Evolutionary conservation across 2,329 filamentous ascomycete species (phyloP).

Genomic region (Bipolaris cookei): DNA sequence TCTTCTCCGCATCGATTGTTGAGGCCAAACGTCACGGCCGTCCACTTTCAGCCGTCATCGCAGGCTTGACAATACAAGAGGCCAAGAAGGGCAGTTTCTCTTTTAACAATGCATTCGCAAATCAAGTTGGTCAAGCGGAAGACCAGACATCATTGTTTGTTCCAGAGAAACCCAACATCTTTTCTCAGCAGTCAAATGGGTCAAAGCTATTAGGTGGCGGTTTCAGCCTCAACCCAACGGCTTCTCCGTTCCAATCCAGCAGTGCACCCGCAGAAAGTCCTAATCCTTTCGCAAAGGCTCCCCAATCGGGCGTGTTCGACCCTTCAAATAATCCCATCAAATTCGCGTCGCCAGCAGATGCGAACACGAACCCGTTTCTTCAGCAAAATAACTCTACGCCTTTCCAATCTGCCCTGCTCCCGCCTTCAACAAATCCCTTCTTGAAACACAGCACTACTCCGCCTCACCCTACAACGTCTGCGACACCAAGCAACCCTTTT

Average conservation of each 20-base stretch:
- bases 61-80: conserved; percentile 61
- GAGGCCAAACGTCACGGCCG: conserved; percentile 65
- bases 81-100: conserved; percentile 59
- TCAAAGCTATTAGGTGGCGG: neutral
- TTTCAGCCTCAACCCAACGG: conserved; percentile 22
- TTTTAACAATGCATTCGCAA: conserved; percentile 35
- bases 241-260: conserved; percentile 27
- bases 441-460: conserved; percentile 6
- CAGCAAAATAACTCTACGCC: conserved; percentile 2
- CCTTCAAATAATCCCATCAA: conserved; percentile 34
- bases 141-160: conserved; percentile 51
- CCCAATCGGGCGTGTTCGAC: conserved; percentile 41
- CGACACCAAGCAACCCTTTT: conserved; percentile 11
- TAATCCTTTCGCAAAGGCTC: conserved; percentile 24
- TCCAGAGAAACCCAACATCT: conserved; percentile 38
- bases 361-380: conserved; percentile 20
- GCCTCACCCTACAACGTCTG: neutral
- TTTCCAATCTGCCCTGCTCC: neutral
- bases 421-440: conserved; percentile 14
- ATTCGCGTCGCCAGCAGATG: conserved; percentile 25
- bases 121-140: conserved; percentile 11
- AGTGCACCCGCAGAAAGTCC: conserved; percentile 5
- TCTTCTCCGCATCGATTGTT: conserved; percentile 61
- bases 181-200: conserved; percentile 14
- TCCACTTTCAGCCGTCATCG: conserved; percentile 62